Evolutionary conservation across 2,329 filamentous ascomycete genomes (phyloP).

Genomic region (Teratosphaeria epicoccoides): DNA sequence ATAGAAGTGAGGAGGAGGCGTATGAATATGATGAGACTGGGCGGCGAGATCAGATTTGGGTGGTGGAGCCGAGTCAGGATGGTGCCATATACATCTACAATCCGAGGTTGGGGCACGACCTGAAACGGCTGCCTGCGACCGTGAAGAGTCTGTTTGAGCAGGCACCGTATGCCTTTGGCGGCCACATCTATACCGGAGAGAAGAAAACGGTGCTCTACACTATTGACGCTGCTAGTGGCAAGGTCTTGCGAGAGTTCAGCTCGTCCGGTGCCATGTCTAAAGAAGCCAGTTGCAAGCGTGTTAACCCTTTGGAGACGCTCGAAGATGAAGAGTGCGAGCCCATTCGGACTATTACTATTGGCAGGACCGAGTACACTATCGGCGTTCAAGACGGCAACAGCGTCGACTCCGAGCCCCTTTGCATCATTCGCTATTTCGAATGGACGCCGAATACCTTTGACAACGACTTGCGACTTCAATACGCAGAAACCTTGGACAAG

Average conservation of each 20-base stretch:
- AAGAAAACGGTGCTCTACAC: slow-evolving; percentile 87
- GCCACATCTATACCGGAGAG: slow-evolving; percentile 73
- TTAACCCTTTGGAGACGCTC: slow-evolving; percentile 46
- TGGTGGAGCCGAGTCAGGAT: slow-evolving; percentile 82
- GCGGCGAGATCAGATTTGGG: slow-evolving; percentile 69
- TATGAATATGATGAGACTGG: slow-evolving; percentile 51
- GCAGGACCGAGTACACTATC: slow-evolving; percentile 81
- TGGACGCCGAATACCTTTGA: slow-evolving; percentile 92
- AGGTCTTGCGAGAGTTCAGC: slow-evolving; percentile 74
- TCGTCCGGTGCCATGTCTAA: slow-evolving; percentile 56
- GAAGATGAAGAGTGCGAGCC: slow-evolving; percentile 64
- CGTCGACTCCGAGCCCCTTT: slow-evolving; percentile 55
- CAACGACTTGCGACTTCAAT: slow-evolving; percentile 74
- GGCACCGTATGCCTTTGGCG: slow-evolving; percentile 61
- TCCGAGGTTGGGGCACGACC: slow-evolving; percentile 49
- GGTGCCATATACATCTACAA: slow-evolving; percentile 81
- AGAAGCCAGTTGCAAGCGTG: slow-evolving; percentile 63
- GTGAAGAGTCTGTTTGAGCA: slow-evolving; percentile 78
- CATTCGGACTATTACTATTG: slow-evolving; percentile 69
- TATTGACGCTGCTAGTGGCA: slow-evolving; percentile 75
- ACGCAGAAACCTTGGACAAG: slow-evolving; percentile 70
- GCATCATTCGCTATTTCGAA: slow-evolving; percentile 84
- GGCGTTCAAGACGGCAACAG: slow-evolving; percentile 66
- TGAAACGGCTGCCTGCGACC: slow-evolving; percentile 58
- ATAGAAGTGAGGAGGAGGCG: slow-evolving; percentile 52